These are phyloP conservation scores for Chaetomidium leptoderma DNA, from an alignment of 495 filamentous ascomycete species.

Conservation along the genomic window DNA sequence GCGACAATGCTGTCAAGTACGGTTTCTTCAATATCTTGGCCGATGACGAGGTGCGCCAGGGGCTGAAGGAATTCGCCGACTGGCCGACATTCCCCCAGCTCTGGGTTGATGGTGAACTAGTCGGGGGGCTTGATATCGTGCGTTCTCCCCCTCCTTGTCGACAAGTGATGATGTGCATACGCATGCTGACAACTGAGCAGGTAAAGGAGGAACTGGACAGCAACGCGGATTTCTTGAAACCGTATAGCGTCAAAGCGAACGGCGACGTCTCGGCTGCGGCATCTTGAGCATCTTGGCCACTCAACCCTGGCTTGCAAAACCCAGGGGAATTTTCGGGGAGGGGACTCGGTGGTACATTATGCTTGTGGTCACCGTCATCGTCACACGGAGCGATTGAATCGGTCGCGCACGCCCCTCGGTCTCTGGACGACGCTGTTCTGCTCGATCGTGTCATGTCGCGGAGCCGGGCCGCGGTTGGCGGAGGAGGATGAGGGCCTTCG, in stretches of 20 bases:
- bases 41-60: slow-evolving; percentile 95
- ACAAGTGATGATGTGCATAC: not conserved
- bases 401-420: not conserved
- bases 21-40: slow-evolving; percentile 99
- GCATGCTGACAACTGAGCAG: slow-evolving; percentile 24
- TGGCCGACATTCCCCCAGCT: slow-evolving; percentile 97
- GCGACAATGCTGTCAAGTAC: slow-evolving; percentile 87
- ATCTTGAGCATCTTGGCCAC: slow-evolving; percentile 6
- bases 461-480: not conserved
- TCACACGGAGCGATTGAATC: not conserved
- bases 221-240: slow-evolving; percentile 65
- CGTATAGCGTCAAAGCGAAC: slow-evolving; percentile 54
- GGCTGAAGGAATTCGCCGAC: slow-evolving; percentile 88
- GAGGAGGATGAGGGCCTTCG: not conserved
- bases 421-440: not conserved
- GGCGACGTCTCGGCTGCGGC: slow-evolving; percentile 31
- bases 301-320: too few relatives aligned
- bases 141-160: slow-evolving; percentile 34
- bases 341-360: not conserved
- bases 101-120: slow-evolving; percentile 74
- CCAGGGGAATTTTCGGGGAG: not conserved
- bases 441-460: too few relatives aligned
- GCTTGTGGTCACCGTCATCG: not conserved
- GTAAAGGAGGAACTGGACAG: slow-evolving; percentile 39
- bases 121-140: slow-evolving; percentile 96